Base-by-base conservation (phyloP, 2,329 filamentous ascomycete genomes). In the Endoconidiophora laricicola region DNA sequence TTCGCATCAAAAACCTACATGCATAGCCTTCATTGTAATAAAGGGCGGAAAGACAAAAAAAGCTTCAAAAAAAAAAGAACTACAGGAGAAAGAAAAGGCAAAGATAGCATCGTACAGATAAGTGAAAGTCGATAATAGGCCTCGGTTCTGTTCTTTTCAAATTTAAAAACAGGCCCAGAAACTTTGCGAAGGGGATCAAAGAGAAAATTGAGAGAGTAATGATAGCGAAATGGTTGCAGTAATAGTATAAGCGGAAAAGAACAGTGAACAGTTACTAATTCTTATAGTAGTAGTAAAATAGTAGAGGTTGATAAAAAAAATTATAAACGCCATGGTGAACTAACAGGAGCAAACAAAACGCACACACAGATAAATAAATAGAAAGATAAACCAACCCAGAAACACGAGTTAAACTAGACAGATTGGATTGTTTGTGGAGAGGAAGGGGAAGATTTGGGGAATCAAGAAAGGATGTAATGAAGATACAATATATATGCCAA, bases 401-500 rank as follows among this genome's bases (percentile, higher is more conserved):
- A 44, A n/a, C 3, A 49, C 24, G 33, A 43, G 3, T 33, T 18
- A 18, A 18, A 33, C 29, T 33, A 33, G 29, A 18, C 16, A 18
- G 16, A 33, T 33, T 33, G 6, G 9, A 12, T 33, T 10, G 29
- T 33, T 33, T 18, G 16, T 2, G 29, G 29, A 12, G 29, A 33
- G 7, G 12, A 33, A 10, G 29, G 9, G 29, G 29, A 3, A 33
- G 29, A 33, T 33, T 33, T 4, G 29, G 26, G 29, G 16, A 18
- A 49, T 18, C 39, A 43, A 33, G 22, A 47, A 41, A 44, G 24
- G 36, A 48, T 38, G 44, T 6, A 18, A 43, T 16, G 24, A 18
- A 48, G 38, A 43, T n/a, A 50, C 44, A 16, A 23, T 36, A 41
- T 40, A 48, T 23, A 48, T 20, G 10, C 33, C 45, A 48, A 45